Conservation (phyloP, 306 rosid genomes). For the Mucuna pruriens region DNA sequence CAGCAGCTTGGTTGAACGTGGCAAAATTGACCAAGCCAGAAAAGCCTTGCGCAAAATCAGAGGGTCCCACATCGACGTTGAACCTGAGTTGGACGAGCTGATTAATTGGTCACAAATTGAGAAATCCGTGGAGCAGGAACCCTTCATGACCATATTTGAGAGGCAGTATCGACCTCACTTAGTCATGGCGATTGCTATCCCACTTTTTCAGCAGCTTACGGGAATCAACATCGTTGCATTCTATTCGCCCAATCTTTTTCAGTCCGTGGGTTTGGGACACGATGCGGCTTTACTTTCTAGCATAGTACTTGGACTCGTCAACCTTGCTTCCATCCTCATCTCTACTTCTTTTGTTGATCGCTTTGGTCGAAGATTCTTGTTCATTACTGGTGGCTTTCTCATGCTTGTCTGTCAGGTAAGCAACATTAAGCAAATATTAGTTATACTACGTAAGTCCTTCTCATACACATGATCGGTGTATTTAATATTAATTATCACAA, state of each 20-base stretch:
- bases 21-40: conserved; percentile 56
- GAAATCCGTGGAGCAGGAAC: conserved; percentile 46
- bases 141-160: conserved; percentile 54
- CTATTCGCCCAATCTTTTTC: conserved; percentile 73
- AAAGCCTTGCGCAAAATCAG: conserved; percentile 49
- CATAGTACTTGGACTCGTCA: conserved; percentile 62
- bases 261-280: conserved; percentile 66
- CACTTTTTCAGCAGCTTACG: conserved; percentile 63
- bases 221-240: conserved; percentile 78
- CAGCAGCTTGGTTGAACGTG: conserved; percentile 62
- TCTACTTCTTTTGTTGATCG: conserved; percentile 66
- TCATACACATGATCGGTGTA: neutral
- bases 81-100: conserved; percentile 53
- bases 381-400: conserved; percentile 63
- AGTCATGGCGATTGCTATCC: conserved; percentile 56
- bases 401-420: conserved; percentile 64
- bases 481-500: neutral
- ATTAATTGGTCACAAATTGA: conserved; percentile 39
- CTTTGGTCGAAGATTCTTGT: conserved; percentile 66
- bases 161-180: conserved; percentile 72
- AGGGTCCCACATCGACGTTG: conserved; percentile 54
- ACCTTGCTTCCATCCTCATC: conserved; percentile 49
- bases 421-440: neutral
- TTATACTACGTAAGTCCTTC: no score
- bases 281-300: conserved; percentile 62